Base-by-base conservation (phyloP, 129 eudicot genomes). In the Dittrichia graveolens region DNA sequence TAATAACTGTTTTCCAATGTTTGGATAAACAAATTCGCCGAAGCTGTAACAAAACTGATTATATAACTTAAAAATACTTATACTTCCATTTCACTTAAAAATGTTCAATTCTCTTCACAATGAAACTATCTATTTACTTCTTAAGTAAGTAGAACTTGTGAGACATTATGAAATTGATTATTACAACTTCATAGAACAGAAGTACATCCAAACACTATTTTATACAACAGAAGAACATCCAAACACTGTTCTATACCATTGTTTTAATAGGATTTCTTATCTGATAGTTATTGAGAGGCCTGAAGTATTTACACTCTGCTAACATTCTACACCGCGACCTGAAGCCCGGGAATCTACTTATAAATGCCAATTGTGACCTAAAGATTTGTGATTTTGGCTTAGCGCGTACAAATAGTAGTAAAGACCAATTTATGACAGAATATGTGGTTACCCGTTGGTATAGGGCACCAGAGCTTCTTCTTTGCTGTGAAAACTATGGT, bases 401-500 rank as follows among this genome's bases (percentile, higher is more conserved):
- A 10, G 91, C 88, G 1, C 88, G 88, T 4, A 83, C 91, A 7
- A 86, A 82, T 53, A 83, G 70, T 14, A 69, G 78, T 12, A 82
- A 86, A 68, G 86, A 76, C 54, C 88, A 83, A 55, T 83, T 86
- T 60, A 83, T 86, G 86, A 86, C 91, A 0, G 91, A 86, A 71
- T 86, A 86, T 8, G 91, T 86, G 6, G 91, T 83, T 6, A 86
- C 86, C 18, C 86, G 86, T 13, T 86, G 88, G 88, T 86, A 81
- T 67, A 12, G 88, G 49, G 91, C 96, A 13, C 96, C 92, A 4
- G 87, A 86, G 80, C 92, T 89, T 18, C 89, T 89, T 50, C 84
- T 89, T 66, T 89, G 87, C 41, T 86, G 90, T 15, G 96, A 89
- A 76, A 86, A 89, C 72, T 89, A 84, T 8, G 89, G 89, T 5